Evolutionary conservation across 257 asterid genomes (phyloP).

Genomic region (Solanum piurae): DNA sequence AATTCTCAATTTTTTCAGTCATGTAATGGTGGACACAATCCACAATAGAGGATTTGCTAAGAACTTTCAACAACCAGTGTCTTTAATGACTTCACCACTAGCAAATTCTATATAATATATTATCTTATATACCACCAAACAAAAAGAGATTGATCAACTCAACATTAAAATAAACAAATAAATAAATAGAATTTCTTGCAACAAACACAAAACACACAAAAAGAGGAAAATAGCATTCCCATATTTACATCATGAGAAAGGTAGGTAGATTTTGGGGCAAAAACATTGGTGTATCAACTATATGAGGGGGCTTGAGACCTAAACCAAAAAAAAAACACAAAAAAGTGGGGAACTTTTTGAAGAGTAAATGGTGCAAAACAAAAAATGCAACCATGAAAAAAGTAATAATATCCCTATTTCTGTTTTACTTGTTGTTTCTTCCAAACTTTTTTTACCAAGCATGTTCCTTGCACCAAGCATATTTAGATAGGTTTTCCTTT

Average conservation of each 20-base stretch:
- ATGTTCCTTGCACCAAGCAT: neutral
- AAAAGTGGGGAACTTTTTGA: neutral
- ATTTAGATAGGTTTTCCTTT: slow-evolving; percentile 35
- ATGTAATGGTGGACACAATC: neutral
- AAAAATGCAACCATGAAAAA: slow-evolving; percentile 31
- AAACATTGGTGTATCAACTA: slow-evolving; percentile 11
- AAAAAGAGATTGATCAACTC: slow-evolving; percentile 1
- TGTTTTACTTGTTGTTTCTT: slow-evolving; percentile 7
- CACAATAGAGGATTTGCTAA: neutral
- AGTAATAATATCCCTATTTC: neutral
- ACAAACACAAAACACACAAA: slow-evolving; percentile 3
- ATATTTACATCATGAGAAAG: slow-evolving; percentile 42
- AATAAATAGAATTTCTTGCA: neutral
- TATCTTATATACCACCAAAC: neutral
- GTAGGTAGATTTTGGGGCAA: slow-evolving; percentile 10
- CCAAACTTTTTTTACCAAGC: neutral
- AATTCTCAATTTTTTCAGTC: neutral
- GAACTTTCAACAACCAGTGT: neutral
- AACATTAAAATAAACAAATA: neutral
- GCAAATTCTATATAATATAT: neutral
- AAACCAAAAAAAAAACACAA: neutral
- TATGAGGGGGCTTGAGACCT: slow-evolving; percentile 1
- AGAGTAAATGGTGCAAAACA: slow-evolving; percentile 12
- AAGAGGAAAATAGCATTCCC: slow-evolving; percentile 16
- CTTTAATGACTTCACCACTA: neutral